Evolutionary conservation across 2,329 filamentous ascomycete genomes (phyloP).

Genomic region (Sporothrix phasma): DNA sequence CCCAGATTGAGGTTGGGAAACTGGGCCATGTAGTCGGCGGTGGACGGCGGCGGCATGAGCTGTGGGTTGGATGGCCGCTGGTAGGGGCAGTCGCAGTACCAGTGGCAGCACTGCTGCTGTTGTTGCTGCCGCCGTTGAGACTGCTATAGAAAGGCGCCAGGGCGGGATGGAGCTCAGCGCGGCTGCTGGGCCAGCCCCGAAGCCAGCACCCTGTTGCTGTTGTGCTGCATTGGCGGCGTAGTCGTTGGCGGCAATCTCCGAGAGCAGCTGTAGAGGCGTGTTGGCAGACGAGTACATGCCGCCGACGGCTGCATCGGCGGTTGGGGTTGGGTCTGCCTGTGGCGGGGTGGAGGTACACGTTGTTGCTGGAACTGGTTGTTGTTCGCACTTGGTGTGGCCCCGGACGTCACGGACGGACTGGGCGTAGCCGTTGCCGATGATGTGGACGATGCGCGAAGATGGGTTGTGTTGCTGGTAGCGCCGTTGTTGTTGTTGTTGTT

Average conservation of each 20-base stretch:
- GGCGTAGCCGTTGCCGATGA: neutral
- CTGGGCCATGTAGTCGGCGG: slow-evolving; percentile 26
- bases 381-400: slow-evolving; percentile 11
- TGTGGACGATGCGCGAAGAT: slow-evolving; percentile 18
- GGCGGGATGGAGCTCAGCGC: neutral
- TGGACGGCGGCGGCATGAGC: slow-evolving; percentile 6
- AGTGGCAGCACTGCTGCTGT: slow-evolving; percentile 14
- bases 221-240: slow-evolving; percentile 19
- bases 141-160: slow-evolving; percentile 14
- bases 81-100: slow-evolving; percentile 11
- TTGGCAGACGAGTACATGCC: slow-evolving; percentile 29
- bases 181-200: neutral
- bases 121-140: neutral
- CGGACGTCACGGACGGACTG: neutral
- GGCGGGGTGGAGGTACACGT: too few relatives aligned
- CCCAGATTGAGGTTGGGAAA: slow-evolving; percentile 26
- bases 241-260: slow-evolving; percentile 45
- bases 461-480: neutral
- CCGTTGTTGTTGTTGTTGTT: neutral
- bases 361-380: slow-evolving; percentile 12
- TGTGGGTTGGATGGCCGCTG: neutral
- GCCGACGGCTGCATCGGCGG: neutral
- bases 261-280: slow-evolving; percentile 46
- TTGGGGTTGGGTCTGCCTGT: neutral
- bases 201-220: slow-evolving; percentile 24